These are phyloP conservation scores for Peronospora farinosa DNA, from an alignment of 352 stramenopile species.

Conservation along the genomic window DNA sequence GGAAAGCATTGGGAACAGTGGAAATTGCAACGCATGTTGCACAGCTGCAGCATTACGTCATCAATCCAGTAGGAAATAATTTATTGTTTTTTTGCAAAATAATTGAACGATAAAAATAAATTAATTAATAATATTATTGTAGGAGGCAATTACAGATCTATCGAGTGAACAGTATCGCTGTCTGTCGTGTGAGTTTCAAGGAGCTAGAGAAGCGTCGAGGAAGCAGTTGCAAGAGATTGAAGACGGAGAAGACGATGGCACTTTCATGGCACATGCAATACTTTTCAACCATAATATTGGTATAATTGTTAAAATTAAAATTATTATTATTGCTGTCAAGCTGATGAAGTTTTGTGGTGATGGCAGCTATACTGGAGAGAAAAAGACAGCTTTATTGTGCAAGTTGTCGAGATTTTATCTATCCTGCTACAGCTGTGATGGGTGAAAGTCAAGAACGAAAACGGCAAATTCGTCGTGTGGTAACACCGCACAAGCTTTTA, in stretches of 20 bases:
- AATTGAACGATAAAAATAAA: not conserved
- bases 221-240: conserved; percentile 19
- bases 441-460: conserved; percentile 24
- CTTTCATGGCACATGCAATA: conserved; percentile 67
- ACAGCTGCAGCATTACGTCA: conserved; percentile 18
- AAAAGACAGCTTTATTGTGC: conserved; percentile 56
- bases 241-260: conserved; percentile 25
- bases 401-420: conserved; percentile 54
- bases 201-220: conserved; percentile 27
- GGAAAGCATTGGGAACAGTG: conserved; percentile 9
- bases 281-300: conserved; percentile 53
- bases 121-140: not conserved
- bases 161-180: conserved; percentile 36
- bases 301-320: conserved; percentile 4
- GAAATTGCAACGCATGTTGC: conserved; percentile 1
- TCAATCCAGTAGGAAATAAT: conserved; percentile 14
- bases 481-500: conserved; percentile 20
- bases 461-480: conserved; percentile 13
- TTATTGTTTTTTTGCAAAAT: not conserved
- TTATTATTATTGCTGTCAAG: not conserved
- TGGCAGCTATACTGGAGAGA: conserved; percentile 36
- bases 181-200: conserved; percentile 45
- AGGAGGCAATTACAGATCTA: conserved; percentile 10
- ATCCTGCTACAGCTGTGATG: conserved; percentile 25
- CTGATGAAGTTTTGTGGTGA: not conserved